Conservation (phyloP, 2,329 filamentous ascomycete genomes). For the Penicillium sp. region DNA sequence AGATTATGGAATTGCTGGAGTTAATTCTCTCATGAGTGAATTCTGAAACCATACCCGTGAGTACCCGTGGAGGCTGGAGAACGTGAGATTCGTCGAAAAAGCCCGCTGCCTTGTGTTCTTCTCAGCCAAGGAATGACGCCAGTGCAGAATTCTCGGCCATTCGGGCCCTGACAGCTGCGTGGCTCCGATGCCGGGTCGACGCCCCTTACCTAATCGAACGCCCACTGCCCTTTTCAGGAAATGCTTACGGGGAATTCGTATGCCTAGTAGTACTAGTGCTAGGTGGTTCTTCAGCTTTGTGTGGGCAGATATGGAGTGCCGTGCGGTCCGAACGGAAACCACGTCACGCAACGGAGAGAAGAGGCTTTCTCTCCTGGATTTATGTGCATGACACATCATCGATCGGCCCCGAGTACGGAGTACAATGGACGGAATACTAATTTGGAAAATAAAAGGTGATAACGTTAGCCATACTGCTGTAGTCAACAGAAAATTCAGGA, state of each 20-base stretch:
- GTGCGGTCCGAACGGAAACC: conserved; percentile 25
- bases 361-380: background rate
- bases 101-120: background rate
- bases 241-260: background rate
- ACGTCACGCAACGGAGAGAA: conserved; percentile 16
- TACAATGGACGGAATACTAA: no score
- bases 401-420: no score
- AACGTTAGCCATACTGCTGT: background rate
- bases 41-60: conserved; percentile 2
- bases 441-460: no score
- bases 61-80: conserved; percentile 6
- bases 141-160: conserved; percentile 3
- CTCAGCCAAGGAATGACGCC: conserved; percentile 9
- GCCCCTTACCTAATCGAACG: background rate
- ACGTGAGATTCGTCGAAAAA: background rate
- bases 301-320: conserved; percentile 9
- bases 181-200: conserved; percentile 6
- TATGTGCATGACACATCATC: background rate
- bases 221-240: background rate
- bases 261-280: background rate
- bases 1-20: background rate
- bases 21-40: background rate
- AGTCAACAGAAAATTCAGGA: background rate
- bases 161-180: conserved; percentile 5
- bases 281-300: background rate